These are phyloP conservation scores for Russula virescens DNA, from an alignment of 768 basidiomycete species.

Conservation along the genomic window DNA sequence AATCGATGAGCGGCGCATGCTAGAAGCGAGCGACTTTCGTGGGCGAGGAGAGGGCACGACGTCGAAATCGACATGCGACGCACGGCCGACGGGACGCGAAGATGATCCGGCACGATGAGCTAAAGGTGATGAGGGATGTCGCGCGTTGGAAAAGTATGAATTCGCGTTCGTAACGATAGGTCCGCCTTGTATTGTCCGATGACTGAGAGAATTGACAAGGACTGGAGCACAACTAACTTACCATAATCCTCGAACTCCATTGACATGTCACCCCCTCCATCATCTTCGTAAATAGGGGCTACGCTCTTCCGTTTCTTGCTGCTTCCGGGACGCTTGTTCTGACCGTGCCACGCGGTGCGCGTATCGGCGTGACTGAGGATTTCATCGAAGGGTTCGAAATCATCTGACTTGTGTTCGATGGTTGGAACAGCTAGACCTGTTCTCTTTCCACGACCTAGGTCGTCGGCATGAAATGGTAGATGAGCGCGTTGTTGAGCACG, in stretches of 20 bases:
- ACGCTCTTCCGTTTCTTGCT: constrained; percentile 39
- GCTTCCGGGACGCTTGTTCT: constrained; percentile 28
- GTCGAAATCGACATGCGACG: constrained; percentile 35
- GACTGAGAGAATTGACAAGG: neutral
- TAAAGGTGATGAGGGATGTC: constrained; percentile 28
- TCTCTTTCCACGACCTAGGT: constrained; percentile 72
- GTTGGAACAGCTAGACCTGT: constrained; percentile 66
- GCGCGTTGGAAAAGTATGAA: constrained; percentile 30
- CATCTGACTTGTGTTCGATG: constrained; percentile 70
- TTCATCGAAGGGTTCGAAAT: constrained; percentile 77
- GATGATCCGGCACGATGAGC: constrained; percentile 32
- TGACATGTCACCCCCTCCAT: constrained; percentile 62
- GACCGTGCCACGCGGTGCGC: constrained; percentile 54
- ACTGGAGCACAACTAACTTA: constrained; percentile 38
- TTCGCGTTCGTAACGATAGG: constrained; percentile 28
- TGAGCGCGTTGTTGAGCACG: constrained; percentile 61
- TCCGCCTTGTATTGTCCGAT: neutral
- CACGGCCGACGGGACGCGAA: constrained; percentile 28
- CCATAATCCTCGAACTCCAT: constrained; percentile 66
- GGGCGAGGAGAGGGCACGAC: constrained; percentile 32
- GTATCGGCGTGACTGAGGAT: constrained; percentile 64
- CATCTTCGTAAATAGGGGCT: constrained; percentile 28
- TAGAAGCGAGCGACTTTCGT: constrained; percentile 25
- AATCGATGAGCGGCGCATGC: constrained; percentile 24
- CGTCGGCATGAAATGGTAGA: constrained; percentile 73